phyloP scores from a whole-genome alignment of 805 yeast species.

The Sugiyamaella qingdaonensis region DNA sequence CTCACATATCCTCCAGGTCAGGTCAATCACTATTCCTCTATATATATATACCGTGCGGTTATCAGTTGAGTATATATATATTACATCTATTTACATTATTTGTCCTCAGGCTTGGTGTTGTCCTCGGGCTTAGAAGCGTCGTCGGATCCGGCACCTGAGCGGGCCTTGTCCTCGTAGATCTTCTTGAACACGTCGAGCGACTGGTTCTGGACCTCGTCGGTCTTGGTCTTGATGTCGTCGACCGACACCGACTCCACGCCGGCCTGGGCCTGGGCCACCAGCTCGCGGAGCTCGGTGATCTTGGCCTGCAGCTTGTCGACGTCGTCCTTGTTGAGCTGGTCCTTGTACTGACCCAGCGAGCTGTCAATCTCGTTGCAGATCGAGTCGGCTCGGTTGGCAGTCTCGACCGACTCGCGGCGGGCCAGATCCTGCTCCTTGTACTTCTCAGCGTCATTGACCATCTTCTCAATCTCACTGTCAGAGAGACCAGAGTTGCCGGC shows the following conservation, averaged over 20 bases:
- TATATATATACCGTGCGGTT: too few relatives aligned
- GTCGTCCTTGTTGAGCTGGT: conserved; percentile 55
- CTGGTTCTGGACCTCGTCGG: conserved; percentile 77
- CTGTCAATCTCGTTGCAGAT: conserved; percentile 84
- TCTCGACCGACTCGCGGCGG: conserved; percentile 76
- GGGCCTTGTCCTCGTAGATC: conserved; percentile 48
- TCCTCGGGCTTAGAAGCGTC: conserved; percentile 17
- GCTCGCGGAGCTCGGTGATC: conserved; percentile 65
- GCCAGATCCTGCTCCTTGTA: conserved; percentile 84
- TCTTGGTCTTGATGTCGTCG: conserved; percentile 67
- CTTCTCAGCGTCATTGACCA: conserved; percentile 89
- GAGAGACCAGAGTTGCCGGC: conserved; percentile 94
- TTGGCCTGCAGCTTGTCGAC: conserved; percentile 52
- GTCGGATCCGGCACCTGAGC: conserved; percentile 14
- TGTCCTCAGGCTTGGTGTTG: conserved; percentile 17
- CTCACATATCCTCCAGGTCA: too few relatives aligned
- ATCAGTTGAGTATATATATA: not conserved
- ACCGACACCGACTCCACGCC: conserved; percentile 59
- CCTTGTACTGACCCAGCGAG: conserved; percentile 74
- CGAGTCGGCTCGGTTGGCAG: conserved; percentile 80
- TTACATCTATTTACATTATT: conserved; percentile 9
- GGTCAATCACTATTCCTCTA: too few relatives aligned
- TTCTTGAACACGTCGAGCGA: conserved; percentile 80
- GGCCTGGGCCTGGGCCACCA: conserved; percentile 63
- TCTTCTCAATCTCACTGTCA: conserved; percentile 82